Base-by-base conservation (phyloP, 2,329 filamentous ascomycete genomes). In the Capronia epimyces region DNA sequence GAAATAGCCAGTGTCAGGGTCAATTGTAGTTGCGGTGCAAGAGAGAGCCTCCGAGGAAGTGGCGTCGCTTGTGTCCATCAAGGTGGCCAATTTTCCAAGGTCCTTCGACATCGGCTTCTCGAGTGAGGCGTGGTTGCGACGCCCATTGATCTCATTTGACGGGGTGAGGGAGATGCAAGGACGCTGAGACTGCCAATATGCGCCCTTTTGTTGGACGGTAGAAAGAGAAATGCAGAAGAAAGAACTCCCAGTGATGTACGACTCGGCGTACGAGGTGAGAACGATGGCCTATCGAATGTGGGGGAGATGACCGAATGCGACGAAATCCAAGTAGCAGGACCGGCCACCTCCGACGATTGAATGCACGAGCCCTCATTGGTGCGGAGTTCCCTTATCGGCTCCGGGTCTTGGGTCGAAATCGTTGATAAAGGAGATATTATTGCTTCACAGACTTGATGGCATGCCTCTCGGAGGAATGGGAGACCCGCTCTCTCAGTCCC, bases 1-100 rank as follows among this genome's bases (percentile, higher is more conserved):
- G 53, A 73, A 66, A 55, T 74, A 73, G 12, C 65, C 67, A 9
- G 55, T 59, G 3, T 48, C 32, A 12, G 50, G 49, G 25, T 55
- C 43, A 40, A 58, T 47, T 21, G 21, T 20, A 39, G 46, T 52
- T 34, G 45, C 25, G 20, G 39, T 18, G 6, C 7, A 5, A 9
- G 16, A 37, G 6, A 20, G 12, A 18, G 34, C 20, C 15, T 18
- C 13, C 20, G 5, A 15, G 7, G 16, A 20, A 18, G 34, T 20
- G 18, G 15, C 15, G 18, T 20, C 15, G 4, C 18, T n/a, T 18
- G 34, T 12, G 6, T 44, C 42, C 43, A 40, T 58, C 47, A 56
- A 24, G 56, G 53, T 43, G 51, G 52, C 55, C 55, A 57, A 36
- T 29, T 45, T 40, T 49, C 39, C 42, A 51, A 49, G 18, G 37